Base-by-base conservation (phyloP, 192 early-diverging fungal species). In the Neocallimastix lanati region DNA sequence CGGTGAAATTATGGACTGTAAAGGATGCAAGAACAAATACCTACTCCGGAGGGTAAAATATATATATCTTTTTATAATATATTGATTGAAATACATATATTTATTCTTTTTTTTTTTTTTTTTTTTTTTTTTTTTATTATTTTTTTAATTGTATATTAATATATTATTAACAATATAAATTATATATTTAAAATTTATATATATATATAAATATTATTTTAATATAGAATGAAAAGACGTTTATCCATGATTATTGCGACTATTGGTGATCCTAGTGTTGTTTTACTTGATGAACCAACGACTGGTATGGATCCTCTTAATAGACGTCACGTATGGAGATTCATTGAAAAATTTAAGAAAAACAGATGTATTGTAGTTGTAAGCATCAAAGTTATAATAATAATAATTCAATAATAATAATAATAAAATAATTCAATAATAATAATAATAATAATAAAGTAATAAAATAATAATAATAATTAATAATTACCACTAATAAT, bases 261-360 rank as follows among this genome's bases (percentile, higher is more conserved):
- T n/a, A 67, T 67, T n/a, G 50, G 50, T 25, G 77, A 93, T 80
- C 92, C 92, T 15, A 82, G 83, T 76, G 90, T 93, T 78, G 85
- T 92, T 25, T 85, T 93, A 78, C 79, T 93, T 82, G 92, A 92
- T 81, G 92, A 93, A 12, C 50, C 86, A 29, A 88, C 86, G 7
- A 84, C 83, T 76, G 92, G 92, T 78, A 93, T 94, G 92, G 93
- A 94, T 77, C 93, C 93, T 0, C 88, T 93, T 67, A 93, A 94
- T 82, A 88, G 92, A 76, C 85, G 93, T 27, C 87, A 92, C 80
- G 92, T 94, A 0, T 94, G 93, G 93, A 82, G 81, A 28, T 94
- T 94, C 84, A 86, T 94, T 80, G 91, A 92, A 81, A 88, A 91
- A 80, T 94, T 93, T 83, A 94, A 94, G 83, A 82, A 86, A 76